Evolutionary conservation across 2,329 filamentous ascomycete genomes (phyloP).

Genomic region (Cercospora nicotianae): DNA sequence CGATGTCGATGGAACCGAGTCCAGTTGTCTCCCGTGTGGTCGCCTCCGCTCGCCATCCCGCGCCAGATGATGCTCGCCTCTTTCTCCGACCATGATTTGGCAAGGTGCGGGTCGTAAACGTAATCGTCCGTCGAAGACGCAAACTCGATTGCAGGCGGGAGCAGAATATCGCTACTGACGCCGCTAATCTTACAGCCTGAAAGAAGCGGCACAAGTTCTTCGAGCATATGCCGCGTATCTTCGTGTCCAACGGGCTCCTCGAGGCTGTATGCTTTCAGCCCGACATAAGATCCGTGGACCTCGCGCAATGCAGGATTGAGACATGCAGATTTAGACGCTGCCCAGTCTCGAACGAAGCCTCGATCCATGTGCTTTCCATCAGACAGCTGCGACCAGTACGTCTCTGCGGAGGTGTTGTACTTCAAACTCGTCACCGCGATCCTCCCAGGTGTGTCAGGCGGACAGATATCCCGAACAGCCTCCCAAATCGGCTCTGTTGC

Average conservation of each 20-base stretch:
- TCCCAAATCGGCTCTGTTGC: background rate
- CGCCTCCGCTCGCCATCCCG: constrained; percentile 47
- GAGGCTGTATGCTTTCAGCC: background rate
- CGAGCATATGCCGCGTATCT: background rate
- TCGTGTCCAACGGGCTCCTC: background rate
- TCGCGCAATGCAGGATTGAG: background rate
- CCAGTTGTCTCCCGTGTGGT: constrained; percentile 57
- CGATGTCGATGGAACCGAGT: constrained; percentile 69
- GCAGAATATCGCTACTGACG: constrained; percentile 50
- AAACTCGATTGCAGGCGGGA: constrained; percentile 39
- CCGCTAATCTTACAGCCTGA: constrained; percentile 14
- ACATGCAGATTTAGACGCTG: background rate
- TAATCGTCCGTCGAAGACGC: background rate
- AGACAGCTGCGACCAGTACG: background rate
- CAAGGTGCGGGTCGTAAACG: background rate
- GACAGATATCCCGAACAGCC: background rate
- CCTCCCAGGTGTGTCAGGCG: background rate
- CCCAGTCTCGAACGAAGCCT: background rate
- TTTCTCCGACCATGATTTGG: constrained; percentile 42
- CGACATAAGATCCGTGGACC: background rate
- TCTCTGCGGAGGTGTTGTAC: background rate
- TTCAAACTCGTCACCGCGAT: background rate
- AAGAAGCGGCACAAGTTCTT: background rate
- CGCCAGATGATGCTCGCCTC: constrained; percentile 44
- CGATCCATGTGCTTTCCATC: background rate